phyloP scores from a whole-genome alignment of 352 stramenopile genomes.

The Halophytophthora polymorphica region DNA sequence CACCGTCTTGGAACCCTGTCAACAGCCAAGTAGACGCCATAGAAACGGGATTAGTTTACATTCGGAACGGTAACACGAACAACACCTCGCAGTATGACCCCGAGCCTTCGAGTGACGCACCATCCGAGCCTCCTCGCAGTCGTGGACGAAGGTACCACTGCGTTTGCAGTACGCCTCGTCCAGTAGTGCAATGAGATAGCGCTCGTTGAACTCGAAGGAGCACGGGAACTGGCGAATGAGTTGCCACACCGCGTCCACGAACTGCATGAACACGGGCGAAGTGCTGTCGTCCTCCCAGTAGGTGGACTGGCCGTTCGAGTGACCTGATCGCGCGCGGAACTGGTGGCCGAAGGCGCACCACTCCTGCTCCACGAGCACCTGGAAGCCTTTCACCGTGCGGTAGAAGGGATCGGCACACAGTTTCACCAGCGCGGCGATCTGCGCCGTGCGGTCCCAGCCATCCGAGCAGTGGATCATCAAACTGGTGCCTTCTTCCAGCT shows the following conservation, averaged over 20 bases:
- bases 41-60: conserved; percentile 1
- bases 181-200: conserved; percentile 90
- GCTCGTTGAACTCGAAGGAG: conserved; percentile 98
- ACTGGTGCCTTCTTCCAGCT: conserved; percentile 86
- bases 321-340: conserved; percentile 91
- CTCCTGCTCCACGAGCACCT: conserved; percentile 97
- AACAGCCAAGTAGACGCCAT: conserved; percentile 1
- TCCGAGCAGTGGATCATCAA: conserved; percentile 99
- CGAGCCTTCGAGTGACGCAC: too few relatives aligned
- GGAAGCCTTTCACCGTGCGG: conserved; percentile 95
- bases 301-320: conserved; percentile 46
- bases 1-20: conserved; percentile 54
- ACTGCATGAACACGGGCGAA: conserved; percentile 99
- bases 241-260: conserved; percentile 98
- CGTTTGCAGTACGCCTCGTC: conserved; percentile 96
- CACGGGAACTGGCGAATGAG: conserved; percentile 95
- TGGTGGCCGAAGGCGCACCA: conserved; percentile 99
- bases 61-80: too few relatives aligned
- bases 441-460: conserved; percentile 98
- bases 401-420: conserved; percentile 98
- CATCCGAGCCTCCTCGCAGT: conserved; percentile 91
- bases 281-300: conserved; percentile 95
- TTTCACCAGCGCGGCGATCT: conserved; percentile 94
- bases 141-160: conserved; percentile 97
- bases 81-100: too few relatives aligned